Evolutionary conservation across 2,329 filamentous ascomycete species (phyloP).

Genomic region (Trichoderma hamatum): DNA sequence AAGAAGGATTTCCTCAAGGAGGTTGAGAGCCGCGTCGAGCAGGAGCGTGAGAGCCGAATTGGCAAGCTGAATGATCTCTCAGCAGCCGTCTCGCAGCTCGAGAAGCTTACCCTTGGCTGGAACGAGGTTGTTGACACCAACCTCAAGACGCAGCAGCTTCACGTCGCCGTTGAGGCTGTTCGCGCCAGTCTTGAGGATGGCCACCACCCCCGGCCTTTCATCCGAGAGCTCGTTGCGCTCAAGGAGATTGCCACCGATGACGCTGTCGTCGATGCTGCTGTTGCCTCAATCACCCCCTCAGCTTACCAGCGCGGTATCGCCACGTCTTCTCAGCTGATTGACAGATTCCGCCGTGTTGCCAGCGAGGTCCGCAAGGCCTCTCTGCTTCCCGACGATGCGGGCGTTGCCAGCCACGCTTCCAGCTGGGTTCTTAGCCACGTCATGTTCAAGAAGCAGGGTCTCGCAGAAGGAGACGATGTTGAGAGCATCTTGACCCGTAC

Average conservation of each 20-base stretch:
- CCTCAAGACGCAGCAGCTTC: constrained; percentile 91
- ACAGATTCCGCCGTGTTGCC: constrained; percentile 93
- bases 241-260: constrained; percentile 89
- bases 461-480: constrained; percentile 83
- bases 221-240: constrained; percentile 88
- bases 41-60: constrained; percentile 83
- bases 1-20: constrained; percentile 82
- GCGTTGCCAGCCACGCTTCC: constrained; percentile 90
- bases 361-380: constrained; percentile 92
- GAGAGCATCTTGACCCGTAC: constrained; percentile 91
- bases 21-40: constrained; percentile 80
- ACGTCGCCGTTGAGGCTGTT: constrained; percentile 93
- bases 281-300: constrained; percentile 91
- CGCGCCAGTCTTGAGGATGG: constrained; percentile 78
- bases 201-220: constrained; percentile 75
- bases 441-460: constrained; percentile 91
- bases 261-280: constrained; percentile 85
- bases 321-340: constrained; percentile 81
- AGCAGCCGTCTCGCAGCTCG: constrained; percentile 76
- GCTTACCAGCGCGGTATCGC: constrained; percentile 93
- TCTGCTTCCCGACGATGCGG: constrained; percentile 88
- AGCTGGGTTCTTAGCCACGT: constrained; percentile 89
- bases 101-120: constrained; percentile 86
- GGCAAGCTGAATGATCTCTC: constrained; percentile 83
- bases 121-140: constrained; percentile 88